Conservation (phyloP, 345 rosid genomes). For the Durio zibethinus region DNA sequence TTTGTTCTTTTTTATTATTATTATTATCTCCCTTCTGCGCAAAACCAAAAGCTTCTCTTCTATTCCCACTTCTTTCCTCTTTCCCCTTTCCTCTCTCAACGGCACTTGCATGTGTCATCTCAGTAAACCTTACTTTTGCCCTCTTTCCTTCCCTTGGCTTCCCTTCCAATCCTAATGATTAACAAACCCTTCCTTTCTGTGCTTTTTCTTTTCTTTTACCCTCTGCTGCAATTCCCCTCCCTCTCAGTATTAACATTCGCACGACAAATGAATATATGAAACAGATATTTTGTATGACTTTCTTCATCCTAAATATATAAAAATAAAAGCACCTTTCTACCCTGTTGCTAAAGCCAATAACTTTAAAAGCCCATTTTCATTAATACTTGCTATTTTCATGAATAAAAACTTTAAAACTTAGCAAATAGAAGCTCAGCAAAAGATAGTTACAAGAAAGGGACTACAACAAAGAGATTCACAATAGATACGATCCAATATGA, state of each 20-base stretch:
- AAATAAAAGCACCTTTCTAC: slow-evolving; percentile 13
- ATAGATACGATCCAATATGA: background rate
- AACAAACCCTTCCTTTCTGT: slow-evolving; percentile 37
- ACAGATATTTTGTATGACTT: slow-evolving; percentile 7
- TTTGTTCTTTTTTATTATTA: slow-evolving; percentile 16
- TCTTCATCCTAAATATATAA: background rate
- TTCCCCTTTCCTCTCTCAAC: slow-evolving; percentile 15
- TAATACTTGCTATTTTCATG: slow-evolving; percentile 12
- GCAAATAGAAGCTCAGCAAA: slow-evolving; percentile 10
- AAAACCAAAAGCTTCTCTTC: slow-evolving; percentile 48
- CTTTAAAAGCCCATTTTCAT: slow-evolving; percentile 16
- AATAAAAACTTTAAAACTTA: background rate
- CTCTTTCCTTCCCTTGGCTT: slow-evolving; percentile 30
- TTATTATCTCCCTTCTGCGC: slow-evolving; percentile 29
- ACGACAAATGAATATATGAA: slow-evolving; percentile 1
- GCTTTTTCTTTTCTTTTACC: slow-evolving; percentile 23
- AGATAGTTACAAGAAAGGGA: background rate
- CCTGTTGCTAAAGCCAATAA: slow-evolving; percentile 7
- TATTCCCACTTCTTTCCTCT: slow-evolving; percentile 13
- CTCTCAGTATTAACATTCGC: slow-evolving; percentile 2
- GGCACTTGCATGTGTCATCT: slow-evolving; percentile 39
- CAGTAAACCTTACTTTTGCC: slow-evolving; percentile 39
- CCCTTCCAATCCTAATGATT: slow-evolving; percentile 37
- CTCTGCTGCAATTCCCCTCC: slow-evolving; percentile 32
- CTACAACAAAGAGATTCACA: background rate